Evolutionary conservation across 257 asterid genomes (phyloP), one percentile per base, ranked within the genome.

Genomic region (Paulownia fortunei): DNA sequence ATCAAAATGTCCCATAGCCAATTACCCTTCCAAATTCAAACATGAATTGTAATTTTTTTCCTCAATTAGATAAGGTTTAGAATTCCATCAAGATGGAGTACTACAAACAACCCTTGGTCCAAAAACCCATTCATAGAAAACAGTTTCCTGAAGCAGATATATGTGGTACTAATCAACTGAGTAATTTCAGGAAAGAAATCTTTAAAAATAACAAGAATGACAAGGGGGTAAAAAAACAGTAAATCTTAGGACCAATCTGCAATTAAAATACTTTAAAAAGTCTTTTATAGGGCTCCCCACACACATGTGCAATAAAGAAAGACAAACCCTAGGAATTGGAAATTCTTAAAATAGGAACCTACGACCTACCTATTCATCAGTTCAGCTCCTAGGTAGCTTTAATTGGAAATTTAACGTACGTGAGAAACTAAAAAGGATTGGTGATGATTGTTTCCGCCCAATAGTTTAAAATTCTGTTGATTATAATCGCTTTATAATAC

Each of bases 211-310:
- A 55, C 10, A 39, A 18, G 61, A 19, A 23, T 8, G 11, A 26
- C 4, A 8, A 55, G 41, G 34, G 81, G 76, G 74, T 68, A 52
- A 77, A 68, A 44, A 9, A 58, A 77, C 77, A 69, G 81, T 68
- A 6, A 9, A n/a, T 23, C 24, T 26, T 39, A 46, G 13, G 73
- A 76, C 56, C 56, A 21, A 60, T 18, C 8, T 59, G 61, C 34
- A 41, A 56, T 41, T 7, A 15, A 37, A 58, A 15, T 47, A 30
- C 23, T 34, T n/a, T 36, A 16, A 30, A 30, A 30, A 32, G 15
- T 49, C 0, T 0, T 49, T 0, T 49, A 13, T 1, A 16, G 56
- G 12, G 63, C 1, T 23, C 6, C 34, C 27, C 58, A 58, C 26
- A 2, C 16, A 30, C 52, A 46, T 47, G 80, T 76, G 80, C 72